These are phyloP conservation scores for Cercophora scortea DNA, from an alignment of 495 filamentous ascomycete genomes.

Conservation along the genomic window DNA sequence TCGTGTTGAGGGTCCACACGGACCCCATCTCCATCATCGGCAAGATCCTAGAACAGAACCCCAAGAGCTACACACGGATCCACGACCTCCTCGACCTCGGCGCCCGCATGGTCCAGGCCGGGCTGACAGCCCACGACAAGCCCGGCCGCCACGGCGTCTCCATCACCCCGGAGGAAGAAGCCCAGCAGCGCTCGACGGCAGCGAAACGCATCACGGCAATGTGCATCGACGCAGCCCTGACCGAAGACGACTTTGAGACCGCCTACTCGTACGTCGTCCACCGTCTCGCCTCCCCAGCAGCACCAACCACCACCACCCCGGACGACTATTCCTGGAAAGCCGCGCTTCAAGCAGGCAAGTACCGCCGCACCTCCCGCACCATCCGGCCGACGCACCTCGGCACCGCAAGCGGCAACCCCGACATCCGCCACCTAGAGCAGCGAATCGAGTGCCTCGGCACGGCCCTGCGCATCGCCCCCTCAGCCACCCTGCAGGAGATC, in stretches of 20 bases:
- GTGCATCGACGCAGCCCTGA: slow-evolving; percentile 80
- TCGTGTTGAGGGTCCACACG: slow-evolving; percentile 75
- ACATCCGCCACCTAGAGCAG: slow-evolving; percentile 65
- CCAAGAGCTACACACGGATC: slow-evolving; percentile 74
- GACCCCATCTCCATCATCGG: slow-evolving; percentile 79
- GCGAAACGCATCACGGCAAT: slow-evolving; percentile 74
- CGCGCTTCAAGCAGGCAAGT: slow-evolving; percentile 79
- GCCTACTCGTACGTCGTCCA: slow-evolving; percentile 93
- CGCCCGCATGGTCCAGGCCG: slow-evolving; percentile 65
- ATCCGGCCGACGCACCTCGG: slow-evolving; percentile 44
- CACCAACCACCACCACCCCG: not conserved
- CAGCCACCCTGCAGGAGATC: slow-evolving; percentile 73
- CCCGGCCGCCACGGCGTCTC: not conserved
- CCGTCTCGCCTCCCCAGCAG: slow-evolving; percentile 28
- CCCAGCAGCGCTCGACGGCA: slow-evolving; percentile 23
- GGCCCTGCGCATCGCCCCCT: slow-evolving; percentile 72
- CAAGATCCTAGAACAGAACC: slow-evolving; percentile 84
- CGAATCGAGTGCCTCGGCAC: slow-evolving; percentile 86
- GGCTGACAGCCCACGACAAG: slow-evolving; percentile 37
- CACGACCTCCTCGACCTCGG: slow-evolving; percentile 79
- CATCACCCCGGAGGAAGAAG: slow-evolving; percentile 18
- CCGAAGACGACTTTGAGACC: slow-evolving; percentile 89
- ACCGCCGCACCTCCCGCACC: slow-evolving; percentile 46
- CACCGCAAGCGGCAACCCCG: slow-evolving; percentile 42
- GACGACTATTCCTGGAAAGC: slow-evolving; percentile 84